Conservation (phyloP, 768 basidiomycete genomes). For the Lactarius tabidus region DNA sequence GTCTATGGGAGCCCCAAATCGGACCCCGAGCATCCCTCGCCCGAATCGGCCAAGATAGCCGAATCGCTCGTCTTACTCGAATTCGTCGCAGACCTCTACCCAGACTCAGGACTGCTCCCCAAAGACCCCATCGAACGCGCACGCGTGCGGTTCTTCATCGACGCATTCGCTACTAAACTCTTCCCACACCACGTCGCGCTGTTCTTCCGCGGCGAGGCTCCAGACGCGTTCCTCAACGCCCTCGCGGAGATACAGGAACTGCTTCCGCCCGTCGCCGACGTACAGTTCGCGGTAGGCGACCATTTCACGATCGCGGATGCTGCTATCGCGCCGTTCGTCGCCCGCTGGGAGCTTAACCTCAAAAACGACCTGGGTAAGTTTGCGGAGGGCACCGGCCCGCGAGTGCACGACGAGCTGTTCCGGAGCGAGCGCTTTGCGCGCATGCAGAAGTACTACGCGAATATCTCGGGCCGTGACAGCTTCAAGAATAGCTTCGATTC, state of each 20-base stretch:
- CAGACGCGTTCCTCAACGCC: slow-evolving; percentile 38
- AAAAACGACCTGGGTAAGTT: slow-evolving; percentile 49
- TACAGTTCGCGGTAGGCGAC: slow-evolving; percentile 35
- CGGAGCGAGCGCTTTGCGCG: slow-evolving; percentile 41
- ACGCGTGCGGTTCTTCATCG: slow-evolving; percentile 56
- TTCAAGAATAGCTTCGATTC: slow-evolving; percentile 48
- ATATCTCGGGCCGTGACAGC: slow-evolving; percentile 47
- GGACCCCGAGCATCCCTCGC: slow-evolving; percentile 47
- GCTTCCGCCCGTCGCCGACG: slow-evolving; percentile 41
- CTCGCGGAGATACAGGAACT: slow-evolving; percentile 46
- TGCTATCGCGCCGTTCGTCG: slow-evolving; percentile 54
- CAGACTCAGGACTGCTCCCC: slow-evolving; percentile 44
- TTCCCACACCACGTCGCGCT: slow-evolving; percentile 36
- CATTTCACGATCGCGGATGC: slow-evolving; percentile 59
- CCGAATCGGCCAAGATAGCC: slow-evolving; percentile 51
- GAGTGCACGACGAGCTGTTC: slow-evolving; percentile 38
- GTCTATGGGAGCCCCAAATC: slow-evolving; percentile 56
- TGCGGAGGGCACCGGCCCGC: slow-evolving; percentile 37
- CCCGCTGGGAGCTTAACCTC: slow-evolving; percentile 40
- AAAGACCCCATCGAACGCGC: slow-evolving; percentile 51
- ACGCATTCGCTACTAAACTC: slow-evolving; percentile 44
- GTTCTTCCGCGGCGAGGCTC: slow-evolving; percentile 35
- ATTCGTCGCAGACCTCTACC: slow-evolving; percentile 55
- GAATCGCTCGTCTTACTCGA: slow-evolving; percentile 61
- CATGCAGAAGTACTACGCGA: slow-evolving; percentile 43